phyloP scores from a whole-genome alignment of 768 basidiomycete species.

The Suillus variegatus region DNA sequence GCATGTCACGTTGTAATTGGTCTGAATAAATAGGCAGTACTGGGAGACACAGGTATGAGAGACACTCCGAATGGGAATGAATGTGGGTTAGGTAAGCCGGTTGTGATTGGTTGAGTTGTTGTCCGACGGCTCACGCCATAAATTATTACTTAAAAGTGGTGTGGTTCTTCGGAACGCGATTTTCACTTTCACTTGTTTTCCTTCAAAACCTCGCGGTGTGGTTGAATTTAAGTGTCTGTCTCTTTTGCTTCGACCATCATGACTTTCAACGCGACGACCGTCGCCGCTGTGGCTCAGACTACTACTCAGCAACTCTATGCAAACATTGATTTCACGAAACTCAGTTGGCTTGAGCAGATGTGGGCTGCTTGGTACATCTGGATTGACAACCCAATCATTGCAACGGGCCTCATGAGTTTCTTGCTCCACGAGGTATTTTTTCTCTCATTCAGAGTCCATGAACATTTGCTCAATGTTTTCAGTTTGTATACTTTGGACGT shows the following conservation, averaged over 20 bases:
- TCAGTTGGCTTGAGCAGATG: slow-evolving; percentile 72
- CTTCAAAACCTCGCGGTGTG: slow-evolving; percentile 8
- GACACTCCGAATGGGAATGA: background rate
- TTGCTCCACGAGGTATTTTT: slow-evolving; percentile 85
- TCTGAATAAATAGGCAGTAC: background rate
- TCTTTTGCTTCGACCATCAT: slow-evolving; percentile 28
- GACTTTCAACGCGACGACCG: slow-evolving; percentile 41
- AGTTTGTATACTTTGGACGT: slow-evolving; percentile 97
- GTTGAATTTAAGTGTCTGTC: background rate
- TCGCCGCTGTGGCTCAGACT: slow-evolving; percentile 17
- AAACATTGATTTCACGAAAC: slow-evolving; percentile 55
- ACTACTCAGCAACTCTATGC: slow-evolving; percentile 52
- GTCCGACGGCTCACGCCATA: slow-evolving; percentile 27
- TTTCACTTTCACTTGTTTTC: background rate
- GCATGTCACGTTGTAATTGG: background rate
- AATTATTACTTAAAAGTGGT: slow-evolving; percentile 5
- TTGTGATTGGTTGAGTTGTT: slow-evolving; percentile 21
- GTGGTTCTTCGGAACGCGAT: background rate
- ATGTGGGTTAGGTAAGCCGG: slow-evolving; percentile 17
- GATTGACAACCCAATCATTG: slow-evolving; percentile 87
- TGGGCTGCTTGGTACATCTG: slow-evolving; percentile 88
- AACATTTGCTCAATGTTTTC: background rate
- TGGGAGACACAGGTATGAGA: background rate
- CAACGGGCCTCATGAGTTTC: slow-evolving; percentile 93
- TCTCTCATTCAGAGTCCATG: slow-evolving; percentile 4